phyloP scores from a whole-genome alignment of 1,284 basidiomycete species.

The Boletus smithii region DNA sequence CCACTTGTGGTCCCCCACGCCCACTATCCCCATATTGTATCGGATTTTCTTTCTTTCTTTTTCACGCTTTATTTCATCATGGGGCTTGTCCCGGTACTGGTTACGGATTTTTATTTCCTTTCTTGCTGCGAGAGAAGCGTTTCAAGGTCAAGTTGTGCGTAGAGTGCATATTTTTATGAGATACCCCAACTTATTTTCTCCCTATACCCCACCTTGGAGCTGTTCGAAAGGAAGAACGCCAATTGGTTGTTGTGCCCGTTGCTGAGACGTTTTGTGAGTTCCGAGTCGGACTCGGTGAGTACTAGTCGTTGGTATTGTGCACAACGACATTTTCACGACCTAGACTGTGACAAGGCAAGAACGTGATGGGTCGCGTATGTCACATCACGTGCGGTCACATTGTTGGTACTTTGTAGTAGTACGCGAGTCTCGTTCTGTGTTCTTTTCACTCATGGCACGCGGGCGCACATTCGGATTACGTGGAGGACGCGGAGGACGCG shows the following conservation, averaged over 20 bases:
- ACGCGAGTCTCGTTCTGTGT: slow-evolving; percentile 1
- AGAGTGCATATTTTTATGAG: slow-evolving; percentile 17
- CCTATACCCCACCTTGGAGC: slow-evolving; percentile 10
- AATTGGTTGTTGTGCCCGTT: neutral
- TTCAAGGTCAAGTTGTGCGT: slow-evolving; percentile 10
- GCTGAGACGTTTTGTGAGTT: too few relatives aligned
- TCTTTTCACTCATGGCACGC: slow-evolving; percentile 30
- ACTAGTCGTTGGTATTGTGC: too few relatives aligned
- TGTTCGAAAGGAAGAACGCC: neutral
- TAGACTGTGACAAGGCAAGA: slow-evolving; percentile 1
- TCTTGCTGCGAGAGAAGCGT: slow-evolving; percentile 1
- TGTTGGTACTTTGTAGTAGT: neutral
- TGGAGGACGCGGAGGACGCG: slow-evolving; percentile 44
- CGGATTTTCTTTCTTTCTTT: slow-evolving; percentile 1
- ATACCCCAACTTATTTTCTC: slow-evolving; percentile 21
- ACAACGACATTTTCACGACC: neutral
- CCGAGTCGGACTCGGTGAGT: too few relatives aligned
- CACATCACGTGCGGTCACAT: slow-evolving; percentile 24
- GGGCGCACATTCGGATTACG: slow-evolving; percentile 37
- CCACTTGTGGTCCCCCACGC: neutral
- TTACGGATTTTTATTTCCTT: slow-evolving; percentile 18
- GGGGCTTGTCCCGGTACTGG: slow-evolving; percentile 18
- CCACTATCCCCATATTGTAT: slow-evolving; percentile 13
- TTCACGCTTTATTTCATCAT: slow-evolving; percentile 6
- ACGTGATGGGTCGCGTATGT: slow-evolving; percentile 28